Evolutionary conservation across 768 basidiomycete genomes (phyloP).

Genomic region (Stropharia rugosoannulata): DNA sequence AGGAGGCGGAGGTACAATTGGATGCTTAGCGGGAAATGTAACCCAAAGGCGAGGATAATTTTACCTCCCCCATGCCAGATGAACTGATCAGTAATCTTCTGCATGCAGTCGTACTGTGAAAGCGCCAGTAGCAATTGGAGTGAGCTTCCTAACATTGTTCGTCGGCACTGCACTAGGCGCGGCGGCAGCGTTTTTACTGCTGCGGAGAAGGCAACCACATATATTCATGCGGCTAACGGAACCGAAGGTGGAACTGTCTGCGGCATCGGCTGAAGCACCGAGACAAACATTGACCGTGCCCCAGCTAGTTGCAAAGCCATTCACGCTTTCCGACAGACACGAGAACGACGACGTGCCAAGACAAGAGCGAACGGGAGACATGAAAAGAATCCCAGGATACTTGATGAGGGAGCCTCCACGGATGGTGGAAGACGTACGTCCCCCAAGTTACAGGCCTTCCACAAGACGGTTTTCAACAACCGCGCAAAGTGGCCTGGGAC

Average conservation of each 20-base stretch:
- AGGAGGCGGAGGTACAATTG: slow-evolving; percentile 43
- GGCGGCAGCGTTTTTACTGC: neutral
- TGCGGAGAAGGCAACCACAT: neutral
- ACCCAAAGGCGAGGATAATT: slow-evolving; percentile 17
- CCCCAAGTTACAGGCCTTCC: too few species aligned
- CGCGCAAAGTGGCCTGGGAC: too few species aligned
- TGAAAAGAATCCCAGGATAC: too few species aligned
- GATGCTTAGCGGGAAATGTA: slow-evolving; percentile 36
- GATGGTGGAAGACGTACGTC: too few species aligned
- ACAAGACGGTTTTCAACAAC: too few species aligned
- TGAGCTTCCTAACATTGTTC: slow-evolving; percentile 3
- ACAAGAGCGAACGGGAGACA: too few species aligned
- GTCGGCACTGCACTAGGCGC: neutral
- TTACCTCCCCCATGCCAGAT: neutral
- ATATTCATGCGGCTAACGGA: neutral
- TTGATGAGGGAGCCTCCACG: too few species aligned
- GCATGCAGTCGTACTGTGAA: neutral
- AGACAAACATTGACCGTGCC: too few species aligned
- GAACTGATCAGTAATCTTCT: neutral
- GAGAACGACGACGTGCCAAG: too few species aligned
- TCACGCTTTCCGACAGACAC: too few species aligned
- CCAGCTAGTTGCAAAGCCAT: too few species aligned
- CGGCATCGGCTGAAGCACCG: too few species aligned
- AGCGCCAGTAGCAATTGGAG: slow-evolving; percentile 1
- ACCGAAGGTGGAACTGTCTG: neutral